phyloP scores from a whole-genome alignment of 2,329 filamentous ascomycete species.

The Apiospora phragmitis region DNA sequence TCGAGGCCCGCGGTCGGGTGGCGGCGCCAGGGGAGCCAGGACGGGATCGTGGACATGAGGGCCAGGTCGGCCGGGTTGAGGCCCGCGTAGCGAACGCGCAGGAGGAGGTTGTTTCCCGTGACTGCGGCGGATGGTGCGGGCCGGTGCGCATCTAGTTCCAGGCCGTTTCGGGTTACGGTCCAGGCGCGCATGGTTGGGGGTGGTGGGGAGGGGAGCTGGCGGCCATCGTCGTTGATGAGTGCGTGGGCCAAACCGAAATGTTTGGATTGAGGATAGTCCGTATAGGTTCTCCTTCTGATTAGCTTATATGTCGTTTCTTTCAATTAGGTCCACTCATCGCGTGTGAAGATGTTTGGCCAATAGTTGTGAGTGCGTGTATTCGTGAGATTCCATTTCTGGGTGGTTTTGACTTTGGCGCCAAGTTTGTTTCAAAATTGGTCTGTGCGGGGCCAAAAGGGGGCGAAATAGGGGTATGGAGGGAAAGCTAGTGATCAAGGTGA shows the following conservation, averaged over 20 bases:
- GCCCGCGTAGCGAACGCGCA: conserved; percentile 16
- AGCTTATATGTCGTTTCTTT: background rate
- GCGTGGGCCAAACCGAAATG: no score
- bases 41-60: conserved; percentile 10
- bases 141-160: background rate
- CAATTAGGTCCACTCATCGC: background rate
- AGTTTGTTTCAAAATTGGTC: background rate
- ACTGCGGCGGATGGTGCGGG: conserved; percentile 1
- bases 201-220: background rate
- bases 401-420: background rate
- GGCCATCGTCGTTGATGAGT: background rate
- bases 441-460: background rate
- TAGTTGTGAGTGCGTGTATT: background rate
- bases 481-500: background rate
- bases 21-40: conserved; percentile 16
- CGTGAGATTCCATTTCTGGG: background rate
- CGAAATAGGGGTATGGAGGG: background rate
- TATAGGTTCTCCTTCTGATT: no score
- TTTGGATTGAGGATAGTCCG: background rate
- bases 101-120: conserved; percentile 12
- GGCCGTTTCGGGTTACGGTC: conserved; percentile 10
- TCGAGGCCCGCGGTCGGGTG: conserved; percentile 13
- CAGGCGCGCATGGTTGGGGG: conserved; percentile 15
- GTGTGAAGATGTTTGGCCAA: background rate
- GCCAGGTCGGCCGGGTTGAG: conserved; percentile 17